Conservation (phyloP, 2,329 filamentous ascomycete species). For the Madurella mycetomatis region DNA sequence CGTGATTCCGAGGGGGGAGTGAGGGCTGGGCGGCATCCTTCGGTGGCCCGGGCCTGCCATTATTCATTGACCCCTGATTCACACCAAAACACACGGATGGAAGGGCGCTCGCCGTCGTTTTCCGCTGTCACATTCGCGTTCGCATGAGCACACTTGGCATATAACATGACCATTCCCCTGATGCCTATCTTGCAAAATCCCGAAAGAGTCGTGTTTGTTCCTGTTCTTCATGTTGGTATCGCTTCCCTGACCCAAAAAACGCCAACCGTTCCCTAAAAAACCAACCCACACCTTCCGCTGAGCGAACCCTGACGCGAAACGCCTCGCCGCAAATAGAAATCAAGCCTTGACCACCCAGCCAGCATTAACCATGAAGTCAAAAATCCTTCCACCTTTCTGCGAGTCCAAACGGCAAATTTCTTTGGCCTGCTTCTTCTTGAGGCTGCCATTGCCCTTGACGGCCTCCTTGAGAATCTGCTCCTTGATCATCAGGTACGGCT, state of each 20-base stretch:
- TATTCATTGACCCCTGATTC: constrained; percentile 10
- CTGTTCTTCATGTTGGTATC: constrained; percentile 18
- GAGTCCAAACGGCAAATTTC: constrained; percentile 80
- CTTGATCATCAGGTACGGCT: constrained; percentile 93
- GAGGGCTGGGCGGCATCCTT: neutral
- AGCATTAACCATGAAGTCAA: constrained; percentile 89
- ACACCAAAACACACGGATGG: constrained; percentile 1
- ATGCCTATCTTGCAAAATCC: no score
- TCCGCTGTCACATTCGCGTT: neutral
- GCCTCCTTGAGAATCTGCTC: constrained; percentile 88
- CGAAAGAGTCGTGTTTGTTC: neutral
- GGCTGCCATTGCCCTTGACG: constrained; percentile 75
- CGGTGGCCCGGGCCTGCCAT: constrained; percentile 3
- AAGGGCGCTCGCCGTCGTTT: neutral
- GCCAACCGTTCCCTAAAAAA: constrained; percentile 6
- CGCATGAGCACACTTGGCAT: neutral
- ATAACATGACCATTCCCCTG: neutral
- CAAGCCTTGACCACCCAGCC: constrained; percentile 83
- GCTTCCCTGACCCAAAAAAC: constrained; percentile 7
- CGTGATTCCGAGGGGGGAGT: neutral
- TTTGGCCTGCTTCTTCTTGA: constrained; percentile 93
- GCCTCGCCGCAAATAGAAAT: neutral
- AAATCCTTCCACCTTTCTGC: constrained; percentile 79
- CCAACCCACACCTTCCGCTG: neutral
- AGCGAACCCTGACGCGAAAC: neutral